A percentile compares a stretch with the other conserved stretches of the same genome.
phyloP scores from a whole-genome alignment of 1,284 basidiomycete genomes.

The Irpex rosettiformis region DNA sequence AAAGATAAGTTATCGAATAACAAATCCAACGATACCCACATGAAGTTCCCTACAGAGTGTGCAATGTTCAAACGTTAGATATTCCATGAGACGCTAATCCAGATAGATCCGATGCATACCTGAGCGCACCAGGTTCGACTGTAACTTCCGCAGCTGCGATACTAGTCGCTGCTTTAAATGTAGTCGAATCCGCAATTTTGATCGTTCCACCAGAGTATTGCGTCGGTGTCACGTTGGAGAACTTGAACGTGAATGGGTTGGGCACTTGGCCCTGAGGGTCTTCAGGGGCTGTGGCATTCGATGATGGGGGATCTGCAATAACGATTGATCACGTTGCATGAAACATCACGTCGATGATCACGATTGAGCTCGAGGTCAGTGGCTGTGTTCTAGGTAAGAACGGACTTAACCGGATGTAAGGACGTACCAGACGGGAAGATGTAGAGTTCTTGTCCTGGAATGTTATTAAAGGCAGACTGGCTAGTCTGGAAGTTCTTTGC shows the following conservation, averaged over 20 bases:
- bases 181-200: conserved; percentile 60
- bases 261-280: conserved; percentile 52
- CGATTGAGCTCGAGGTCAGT: neutral
- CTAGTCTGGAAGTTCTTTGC: conserved; percentile 67
- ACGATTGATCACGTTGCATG: no score
- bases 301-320: conserved; percentile 29
- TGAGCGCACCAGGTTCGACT: conserved; percentile 55
- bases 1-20: neutral
- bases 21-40: conserved; percentile 16
- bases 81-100: neutral
- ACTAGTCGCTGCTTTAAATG: conserved; percentile 47
- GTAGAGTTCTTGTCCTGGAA: conserved; percentile 59
- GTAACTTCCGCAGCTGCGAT: conserved; percentile 68
- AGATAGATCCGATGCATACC: conserved; percentile 32
- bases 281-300: conserved; percentile 36
- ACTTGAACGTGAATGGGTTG: conserved; percentile 48
- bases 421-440: conserved; percentile 53
- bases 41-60: conserved; percentile 27
- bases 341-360: no score
- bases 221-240: conserved; percentile 52
- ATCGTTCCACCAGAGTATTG: conserved; percentile 55
- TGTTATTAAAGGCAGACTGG: conserved; percentile 50
- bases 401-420: conserved; percentile 10
- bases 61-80: neutral
- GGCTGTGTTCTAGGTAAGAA: conserved; percentile 13